Base-by-base conservation (phyloP, 371 early-diverging fungal genomes). In the Mortierella sp. region DNA sequence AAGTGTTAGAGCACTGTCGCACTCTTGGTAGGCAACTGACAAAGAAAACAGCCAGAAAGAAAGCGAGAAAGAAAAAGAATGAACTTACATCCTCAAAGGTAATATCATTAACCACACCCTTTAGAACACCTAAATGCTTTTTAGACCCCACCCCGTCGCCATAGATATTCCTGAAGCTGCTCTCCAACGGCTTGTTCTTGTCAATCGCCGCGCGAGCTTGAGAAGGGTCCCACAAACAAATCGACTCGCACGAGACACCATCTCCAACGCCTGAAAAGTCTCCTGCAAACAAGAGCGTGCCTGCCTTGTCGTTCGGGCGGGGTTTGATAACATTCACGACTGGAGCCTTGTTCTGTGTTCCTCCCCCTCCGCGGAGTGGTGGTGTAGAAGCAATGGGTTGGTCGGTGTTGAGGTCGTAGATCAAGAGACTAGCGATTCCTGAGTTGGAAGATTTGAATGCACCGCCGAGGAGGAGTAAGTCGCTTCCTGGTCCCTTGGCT, bases 401-500 rank as follows among this genome's bases (percentile, higher is more conserved):
- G 3, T 61, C 71, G 14, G 61, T 26, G 19, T 40, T 71, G 43
- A 92, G 75, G 67, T 91, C 88, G 67, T 88, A 92, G 43, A 89
- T 69, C n/a, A 84, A 81, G 19, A 90, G 64, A 5, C 82, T 77
- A 69, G 82, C 81, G 43, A 80, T 64, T 5, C 26, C 46, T 24
- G 57, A 11, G 14, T 2, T 40, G 43, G 67, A 48, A 6, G 64
- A 44, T 43, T 75, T 78, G 73, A 91, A 91, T 16, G 75, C 57
- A 26, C 93, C 92, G 54, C 92, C 93, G 10, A 92, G 89, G 75
- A 89, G 88, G n/a, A 93, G 79, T 21, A 88, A 61, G 50, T 92
- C 87, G 21, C 81, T 61, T 28, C 86, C 74, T 24, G 72, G 37
- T 8, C 59, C 71, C 5, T 59, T 57, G 31, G 71, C 46, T 2